Conservation (phyloP, 148 eudicot species). For the Beta vulgaris region DNA sequence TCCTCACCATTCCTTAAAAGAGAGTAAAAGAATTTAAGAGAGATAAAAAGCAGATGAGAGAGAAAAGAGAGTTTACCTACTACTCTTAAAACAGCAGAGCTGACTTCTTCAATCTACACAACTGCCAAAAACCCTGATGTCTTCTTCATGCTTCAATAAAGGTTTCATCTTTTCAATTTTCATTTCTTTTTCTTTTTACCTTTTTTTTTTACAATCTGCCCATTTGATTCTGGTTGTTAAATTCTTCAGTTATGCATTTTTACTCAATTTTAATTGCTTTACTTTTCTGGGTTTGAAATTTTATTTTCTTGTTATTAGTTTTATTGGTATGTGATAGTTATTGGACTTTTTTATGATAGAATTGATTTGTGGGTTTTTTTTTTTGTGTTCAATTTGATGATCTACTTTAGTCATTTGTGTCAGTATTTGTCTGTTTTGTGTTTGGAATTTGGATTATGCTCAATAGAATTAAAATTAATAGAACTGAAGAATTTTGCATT, state of each 20-base stretch:
- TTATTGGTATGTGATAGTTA: not conserved
- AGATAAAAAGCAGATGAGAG: conserved; percentile 8
- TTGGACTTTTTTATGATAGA: not conserved
- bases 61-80: conserved; percentile 32
- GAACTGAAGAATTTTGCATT: not conserved
- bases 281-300: conserved; percentile 12
- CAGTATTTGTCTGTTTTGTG: not conserved
- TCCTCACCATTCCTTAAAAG: no score
- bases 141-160: conserved; percentile 12
- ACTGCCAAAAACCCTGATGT: not conserved
- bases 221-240: not conserved
- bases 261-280: not conserved
- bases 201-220: conserved; percentile 4
- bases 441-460: no score
- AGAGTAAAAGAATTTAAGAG: conserved; percentile 14
- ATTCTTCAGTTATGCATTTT: not conserved
- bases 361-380: conserved; percentile 20
- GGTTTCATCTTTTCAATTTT: conserved; percentile 8
- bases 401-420: not conserved
- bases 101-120: conserved; percentile 21
- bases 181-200: not conserved
- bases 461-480: not conserved
- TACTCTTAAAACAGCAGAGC: not conserved
- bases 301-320: not conserved
- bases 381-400: conserved; percentile 1